Percentiles rank a stretch among this genome's conserved stretches.
Evolutionary conservation across 371 early-diverging fungal species (phyloP).

Genomic region (Mortierella sp.): DNA sequence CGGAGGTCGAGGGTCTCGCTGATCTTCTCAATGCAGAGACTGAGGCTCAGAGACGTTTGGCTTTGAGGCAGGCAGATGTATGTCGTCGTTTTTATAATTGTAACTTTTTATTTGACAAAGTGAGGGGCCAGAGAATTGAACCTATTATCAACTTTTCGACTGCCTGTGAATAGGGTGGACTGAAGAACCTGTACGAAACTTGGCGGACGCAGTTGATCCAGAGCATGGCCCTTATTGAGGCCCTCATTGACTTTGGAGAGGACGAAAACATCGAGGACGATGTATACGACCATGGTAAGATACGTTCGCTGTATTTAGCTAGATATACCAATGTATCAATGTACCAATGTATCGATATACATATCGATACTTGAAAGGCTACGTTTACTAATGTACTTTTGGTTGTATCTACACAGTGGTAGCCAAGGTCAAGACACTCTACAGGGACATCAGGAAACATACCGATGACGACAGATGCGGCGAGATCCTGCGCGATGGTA

Average conservation of each 20-base stretch:
- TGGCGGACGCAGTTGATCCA: slow-evolving; percentile 77
- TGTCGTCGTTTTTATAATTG: not conserved
- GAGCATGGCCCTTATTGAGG: slow-evolving; percentile 79
- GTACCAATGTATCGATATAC: too few relatives aligned
- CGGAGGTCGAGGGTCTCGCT: slow-evolving; percentile 83
- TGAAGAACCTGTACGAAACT: slow-evolving; percentile 69
- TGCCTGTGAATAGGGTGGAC: slow-evolving; percentile 65
- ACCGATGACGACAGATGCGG: slow-evolving; percentile 77
- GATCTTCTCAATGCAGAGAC: slow-evolving; percentile 90
- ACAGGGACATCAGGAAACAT: slow-evolving; percentile 63
- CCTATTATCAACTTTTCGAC: not conserved
- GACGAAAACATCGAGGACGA: slow-evolving; percentile 86
- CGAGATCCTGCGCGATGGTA: slow-evolving; percentile 81
- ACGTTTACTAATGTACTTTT: too few relatives aligned
- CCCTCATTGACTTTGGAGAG: slow-evolving; percentile 88
- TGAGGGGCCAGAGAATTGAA: not conserved
- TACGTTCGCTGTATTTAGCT: not conserved
- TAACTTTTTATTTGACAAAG: not conserved
- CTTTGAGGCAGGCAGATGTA: slow-evolving; percentile 80
- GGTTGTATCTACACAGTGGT: slow-evolving; percentile 25
- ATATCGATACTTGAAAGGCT: too few relatives aligned
- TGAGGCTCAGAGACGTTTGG: slow-evolving; percentile 78
- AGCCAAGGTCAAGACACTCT: slow-evolving; percentile 41
- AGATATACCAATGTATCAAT: too few relatives aligned
- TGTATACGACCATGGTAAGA: slow-evolving; percentile 67